Base-by-base conservation (phyloP, 176 grass and related monocot species). In the Aegilops tauschii region DNA sequence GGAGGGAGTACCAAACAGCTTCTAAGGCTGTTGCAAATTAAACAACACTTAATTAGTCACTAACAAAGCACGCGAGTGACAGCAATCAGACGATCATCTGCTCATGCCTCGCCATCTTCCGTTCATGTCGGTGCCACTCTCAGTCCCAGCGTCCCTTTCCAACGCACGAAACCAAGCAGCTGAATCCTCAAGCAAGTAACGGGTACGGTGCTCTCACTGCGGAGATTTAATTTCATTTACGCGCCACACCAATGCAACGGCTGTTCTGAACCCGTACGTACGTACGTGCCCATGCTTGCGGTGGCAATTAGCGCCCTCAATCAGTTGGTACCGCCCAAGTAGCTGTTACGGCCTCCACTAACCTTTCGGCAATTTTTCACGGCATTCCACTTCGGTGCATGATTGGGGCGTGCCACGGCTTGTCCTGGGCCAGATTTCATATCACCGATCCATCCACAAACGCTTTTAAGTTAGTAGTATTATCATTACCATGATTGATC, bases 351-450 rank as follows among this genome's bases (percentile, higher is more conserved):
- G 6, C 8, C 16, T 0, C 49, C 49, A 8, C 54, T 58, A 56
- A 29, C 49, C 58, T 87, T 79, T 79, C 42, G 13, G 13, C 84
- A 35, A 6, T 6, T 35, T 35, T 35, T 35, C 34, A 35, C 5
- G 34, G 34, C 34, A 35, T 35, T 35, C 34, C 35, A 36, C 35
- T 36, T 36, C 35, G 32, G 32, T 34, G 32, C 77, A 73, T 80
- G 69, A 63, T 11, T 54, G 39, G 54, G 54, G 4, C 28, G 45
- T 65, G 74, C 21, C 85, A 37, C 67, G 37, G 75, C 23, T 12
- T 69, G 78, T 85, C 83, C 50, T 81, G 27, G 3, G 36, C 74
- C 29, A 21, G 34, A n/a, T 74, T 42, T n/a, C 28, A 78, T 17
- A 17, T 80, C 28, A 40, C 14, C 5, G 67, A n/a, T 32, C 7